phyloP scores from a whole-genome alignment of 495 filamentous ascomycete species.

The Talaromyces stipitatus region DNA sequence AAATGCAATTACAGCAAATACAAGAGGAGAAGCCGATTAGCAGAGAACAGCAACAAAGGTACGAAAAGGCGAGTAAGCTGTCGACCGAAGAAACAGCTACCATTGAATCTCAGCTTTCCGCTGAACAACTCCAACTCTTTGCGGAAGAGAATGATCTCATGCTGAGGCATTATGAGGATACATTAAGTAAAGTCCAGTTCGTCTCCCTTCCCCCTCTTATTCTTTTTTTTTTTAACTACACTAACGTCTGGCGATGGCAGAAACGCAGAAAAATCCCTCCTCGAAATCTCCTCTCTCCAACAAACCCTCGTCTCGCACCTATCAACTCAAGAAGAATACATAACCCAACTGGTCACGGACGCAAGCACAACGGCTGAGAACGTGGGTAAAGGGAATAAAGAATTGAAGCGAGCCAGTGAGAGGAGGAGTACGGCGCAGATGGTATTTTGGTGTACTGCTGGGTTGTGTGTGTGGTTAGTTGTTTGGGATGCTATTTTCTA shows the following conservation, averaged over 20 bases:
- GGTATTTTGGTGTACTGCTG: slow-evolving; percentile 81
- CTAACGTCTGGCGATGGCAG: slow-evolving; percentile 29
- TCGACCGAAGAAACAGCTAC: slow-evolving; percentile 38
- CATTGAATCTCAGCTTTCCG: slow-evolving; percentile 57
- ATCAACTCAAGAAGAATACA: slow-evolving; percentile 72
- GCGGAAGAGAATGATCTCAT: slow-evolving; percentile 89
- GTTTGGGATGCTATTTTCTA: slow-evolving; percentile 93
- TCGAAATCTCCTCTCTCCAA: slow-evolving; percentile 91
- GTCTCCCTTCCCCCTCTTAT: slow-evolving; percentile 19
- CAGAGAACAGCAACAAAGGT: slow-evolving; percentile 11
- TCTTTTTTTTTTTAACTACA: neutral
- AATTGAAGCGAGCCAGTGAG: slow-evolving; percentile 79
- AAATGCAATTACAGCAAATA: neutral
- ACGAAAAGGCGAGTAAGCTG: slow-evolving; percentile 15
- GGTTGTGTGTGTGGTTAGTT: slow-evolving; percentile 72
- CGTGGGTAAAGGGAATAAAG: slow-evolving; percentile 80
- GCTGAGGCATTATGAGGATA: slow-evolving; percentile 86
- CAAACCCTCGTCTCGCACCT: slow-evolving; percentile 80
- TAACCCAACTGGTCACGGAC: slow-evolving; percentile 83
- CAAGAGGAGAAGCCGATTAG: slow-evolving; percentile 9
- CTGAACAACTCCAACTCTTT: slow-evolving; percentile 86
- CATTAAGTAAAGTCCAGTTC: slow-evolving; percentile 85
- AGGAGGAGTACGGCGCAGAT: slow-evolving; percentile 75
- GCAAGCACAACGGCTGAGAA: slow-evolving; percentile 74
- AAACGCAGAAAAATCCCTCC: slow-evolving; percentile 78